Evolutionary conservation across 345 rosid species (phyloP), one percentile per base, ranked within the genome.

Genomic region (Lepidium didymum): DNA sequence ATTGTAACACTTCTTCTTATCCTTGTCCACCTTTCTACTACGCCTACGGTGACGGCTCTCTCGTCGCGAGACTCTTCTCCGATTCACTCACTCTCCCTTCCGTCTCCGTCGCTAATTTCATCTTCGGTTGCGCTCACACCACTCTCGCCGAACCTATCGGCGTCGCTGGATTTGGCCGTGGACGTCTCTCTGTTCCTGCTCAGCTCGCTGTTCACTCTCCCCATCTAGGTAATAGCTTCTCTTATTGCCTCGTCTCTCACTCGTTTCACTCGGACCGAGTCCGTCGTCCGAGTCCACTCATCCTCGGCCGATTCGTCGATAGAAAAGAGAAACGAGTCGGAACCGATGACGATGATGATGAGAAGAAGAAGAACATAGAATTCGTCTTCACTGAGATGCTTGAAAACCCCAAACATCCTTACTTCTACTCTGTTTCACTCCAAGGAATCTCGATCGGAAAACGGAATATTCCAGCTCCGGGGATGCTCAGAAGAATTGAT

Each of bases 131-230:
- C 15, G 94, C 99, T 29, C 87, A 83, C 79, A 80, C 87, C 0
- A 79, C 99, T 14, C 87, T 93, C 25, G 99, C 81, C 21, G 99
- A 93, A 65, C 97, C 97, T 0, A 79, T 93, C 13, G 99, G 97
- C 7, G 99, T 93, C 18, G 99, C 97, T 3, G 98, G 98, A 3
- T 93, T 93, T 65, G 97, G 98, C 34, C 92, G 89, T 4, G 95
- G 98, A 14, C 76, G 77, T 2, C 92, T 93, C 46, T 93, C 98
- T 0, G 18, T 93, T 5, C 98, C 98, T 0, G 87, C 92, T 3
- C 97, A 93, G 80, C 89, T 93, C 37, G 63, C 86, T 6, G 63
- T 80, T 9, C 37, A 74, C 33, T 81, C 91, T 7, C 94, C 98
- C 8, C 85, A 79, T 19, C 78, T 93, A 0, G 98, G 97, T 4